These are phyloP conservation scores for Lactifluus volemus DNA, from an alignment of 768 basidiomycete species.

Conservation along the genomic window DNA sequence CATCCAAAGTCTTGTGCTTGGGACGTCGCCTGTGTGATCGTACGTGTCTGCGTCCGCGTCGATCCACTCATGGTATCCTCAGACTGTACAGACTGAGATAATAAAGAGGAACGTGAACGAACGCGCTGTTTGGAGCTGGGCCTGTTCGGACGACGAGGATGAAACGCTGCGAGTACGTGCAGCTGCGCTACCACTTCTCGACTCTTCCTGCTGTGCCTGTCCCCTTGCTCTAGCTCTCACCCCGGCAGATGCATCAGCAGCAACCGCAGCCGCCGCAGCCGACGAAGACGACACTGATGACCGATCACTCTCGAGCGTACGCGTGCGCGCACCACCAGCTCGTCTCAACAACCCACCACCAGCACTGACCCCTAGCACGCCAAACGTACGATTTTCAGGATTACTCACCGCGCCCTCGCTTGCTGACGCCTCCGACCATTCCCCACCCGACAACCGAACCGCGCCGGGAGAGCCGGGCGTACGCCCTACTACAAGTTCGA, in stretches of 20 bases:
- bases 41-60: conserved; percentile 20
- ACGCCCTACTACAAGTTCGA: too few relatives aligned
- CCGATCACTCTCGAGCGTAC: neutral
- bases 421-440: too few relatives aligned
- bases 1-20: too few relatives aligned
- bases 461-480: too few relatives aligned
- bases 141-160: conserved; percentile 14
- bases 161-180: conserved; percentile 11
- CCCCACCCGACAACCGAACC: too few relatives aligned
- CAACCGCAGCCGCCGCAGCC: neutral
- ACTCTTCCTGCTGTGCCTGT: conserved; percentile 11
- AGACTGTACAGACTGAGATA: conserved; percentile 18
- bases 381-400: conserved; percentile 41
- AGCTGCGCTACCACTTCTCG: conserved; percentile 6
- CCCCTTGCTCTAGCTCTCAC: neutral
- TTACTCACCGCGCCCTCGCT: too few relatives aligned
- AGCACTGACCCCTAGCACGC: conserved; percentile 36
- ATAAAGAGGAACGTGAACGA: conserved; percentile 13
- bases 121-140: neutral
- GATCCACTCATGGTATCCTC: conserved; percentile 4
- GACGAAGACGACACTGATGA: neutral
- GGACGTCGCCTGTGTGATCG: neutral
- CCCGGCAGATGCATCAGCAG: neutral
- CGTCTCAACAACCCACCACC: conserved; percentile 22
- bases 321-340: neutral